Base-by-base conservation (phyloP, 148 eudicot species). In the Dianthus caryophyllus region DNA sequence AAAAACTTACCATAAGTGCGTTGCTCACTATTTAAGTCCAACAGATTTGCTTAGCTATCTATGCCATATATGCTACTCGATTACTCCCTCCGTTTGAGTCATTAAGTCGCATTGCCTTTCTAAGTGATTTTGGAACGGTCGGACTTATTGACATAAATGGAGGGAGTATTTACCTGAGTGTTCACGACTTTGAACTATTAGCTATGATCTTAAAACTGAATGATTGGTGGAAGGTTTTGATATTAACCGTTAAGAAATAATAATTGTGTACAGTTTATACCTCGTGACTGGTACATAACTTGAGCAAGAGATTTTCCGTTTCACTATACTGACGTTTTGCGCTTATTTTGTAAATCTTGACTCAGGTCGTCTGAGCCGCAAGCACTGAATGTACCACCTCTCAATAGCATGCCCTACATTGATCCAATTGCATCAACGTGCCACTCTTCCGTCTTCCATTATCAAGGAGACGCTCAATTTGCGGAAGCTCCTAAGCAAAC, bases 341-440 rank as follows among this genome's bases (percentile, higher is more conserved):
- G 8, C 9, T 21, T 39, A 29, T 56, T 38, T 12, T 46, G 18
- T 22, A 9, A 61, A 51, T 18, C n/a, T 2, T 50, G 57, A 27
- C 57, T 47, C 64, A 75, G 78, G 60, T 44, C 65, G 61, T 22
- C 72, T 49, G 53, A 70, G 50, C 48, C 30, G 36, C 44, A 51
- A 54, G 64, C 57, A 20, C 60, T 76, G 38, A 70, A 64, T 9
- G 76, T 81, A 17, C 29, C 76, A 69, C 84, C 84, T 12, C 76
- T 81, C 12, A 81, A 65, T 48, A 77, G 81, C 69, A 74, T 77
- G 78, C 78, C 81, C 9, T 74, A 71, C 62, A 15, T 74, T 53
- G 78, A 66, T 66, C 79, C 82, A n/a, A n/a, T 68, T 48, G 39
- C 66, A 50, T 58, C 69, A 52, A 39, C 13, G 38, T 68, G 44